Conservation (phyloP, 495 filamentous ascomycete genomes). For the Neurospora hispaniola region DNA sequence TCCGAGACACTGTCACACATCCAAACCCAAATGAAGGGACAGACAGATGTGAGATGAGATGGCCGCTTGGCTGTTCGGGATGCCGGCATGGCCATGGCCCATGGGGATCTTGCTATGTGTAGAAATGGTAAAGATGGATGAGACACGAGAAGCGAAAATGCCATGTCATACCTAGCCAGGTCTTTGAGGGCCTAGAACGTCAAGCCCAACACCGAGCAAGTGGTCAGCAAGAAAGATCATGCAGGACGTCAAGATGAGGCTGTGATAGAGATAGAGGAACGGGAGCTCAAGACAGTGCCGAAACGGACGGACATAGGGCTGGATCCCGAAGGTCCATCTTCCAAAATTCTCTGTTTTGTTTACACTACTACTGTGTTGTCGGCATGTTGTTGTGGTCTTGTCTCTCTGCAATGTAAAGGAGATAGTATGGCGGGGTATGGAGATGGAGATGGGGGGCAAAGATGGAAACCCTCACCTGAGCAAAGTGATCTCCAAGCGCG, state of each 20-base stretch:
- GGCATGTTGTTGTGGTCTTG: neutral
- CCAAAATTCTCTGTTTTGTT: neutral
- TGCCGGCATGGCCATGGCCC: neutral
- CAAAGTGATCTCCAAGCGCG: neutral
- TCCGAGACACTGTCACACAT: neutral
- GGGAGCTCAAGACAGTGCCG: neutral
- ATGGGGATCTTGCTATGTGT: conserved; percentile 5
- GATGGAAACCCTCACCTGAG: neutral
- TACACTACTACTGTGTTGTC: neutral
- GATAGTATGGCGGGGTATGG: neutral
- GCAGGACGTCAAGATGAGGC: neutral
- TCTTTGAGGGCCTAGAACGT: conserved; percentile 35
- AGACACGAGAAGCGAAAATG: conserved; percentile 4
- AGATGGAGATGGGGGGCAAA: neutral
- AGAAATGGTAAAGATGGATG: neutral
- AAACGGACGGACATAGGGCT: neutral
- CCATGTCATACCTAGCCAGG: conserved; percentile 33
- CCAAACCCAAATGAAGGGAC: neutral
- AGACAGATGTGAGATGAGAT: neutral
- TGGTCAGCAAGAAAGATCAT: conserved; percentile 2
- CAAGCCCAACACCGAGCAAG: neutral
- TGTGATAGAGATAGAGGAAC: neutral
- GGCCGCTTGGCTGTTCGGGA: neutral
- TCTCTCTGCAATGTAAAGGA: neutral
- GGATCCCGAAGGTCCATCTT: neutral